These are phyloP conservation scores for Carallia brachiata DNA, from an alignment of 345 rosid genomes.

Conservation along the genomic window DNA sequence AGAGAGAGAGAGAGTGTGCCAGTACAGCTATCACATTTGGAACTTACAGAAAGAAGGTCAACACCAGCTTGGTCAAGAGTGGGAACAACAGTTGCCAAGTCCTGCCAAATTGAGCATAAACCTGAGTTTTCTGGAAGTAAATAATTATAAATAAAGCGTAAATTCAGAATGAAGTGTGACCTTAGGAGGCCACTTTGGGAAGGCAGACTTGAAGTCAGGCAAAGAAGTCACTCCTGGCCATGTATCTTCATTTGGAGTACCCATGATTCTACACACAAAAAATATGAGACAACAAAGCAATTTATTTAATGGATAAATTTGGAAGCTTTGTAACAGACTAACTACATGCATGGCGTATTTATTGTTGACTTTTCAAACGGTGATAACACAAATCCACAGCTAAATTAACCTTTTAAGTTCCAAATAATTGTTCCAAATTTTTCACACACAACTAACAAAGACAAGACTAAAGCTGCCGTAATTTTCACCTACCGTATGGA, in stretches of 20 bases:
- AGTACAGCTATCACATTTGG: background rate
- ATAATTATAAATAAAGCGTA: background rate
- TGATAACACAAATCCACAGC: too few relatives aligned
- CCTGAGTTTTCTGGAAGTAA: background rate
- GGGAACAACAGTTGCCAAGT: conserved; percentile 61
- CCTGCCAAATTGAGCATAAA: conserved; percentile 41
- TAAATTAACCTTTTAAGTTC: too few relatives aligned
- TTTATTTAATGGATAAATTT: background rate
- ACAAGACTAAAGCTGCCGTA: too few relatives aligned
- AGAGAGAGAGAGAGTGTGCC: background rate
- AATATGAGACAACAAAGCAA: background rate
- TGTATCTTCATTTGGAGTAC: conserved; percentile 86
- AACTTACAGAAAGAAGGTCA: conserved; percentile 81
- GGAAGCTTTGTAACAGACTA: background rate
- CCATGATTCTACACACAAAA: conserved; percentile 58
- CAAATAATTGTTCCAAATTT: too few relatives aligned
- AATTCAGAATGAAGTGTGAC: conserved; percentile 32
- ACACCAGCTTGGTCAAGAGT: conserved; percentile 76
- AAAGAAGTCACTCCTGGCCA: conserved; percentile 94
- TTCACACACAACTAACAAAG: too few relatives aligned
- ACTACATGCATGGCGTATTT: too few relatives aligned
- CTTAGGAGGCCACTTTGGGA: conserved; percentile 90
- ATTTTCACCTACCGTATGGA: too few relatives aligned
- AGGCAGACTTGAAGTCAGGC: conserved; percentile 91
- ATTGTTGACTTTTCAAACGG: too few relatives aligned